phyloP scores from a whole-genome alignment of 192 early-diverging fungal species.

The Coemansia guatemalensis region DNA sequence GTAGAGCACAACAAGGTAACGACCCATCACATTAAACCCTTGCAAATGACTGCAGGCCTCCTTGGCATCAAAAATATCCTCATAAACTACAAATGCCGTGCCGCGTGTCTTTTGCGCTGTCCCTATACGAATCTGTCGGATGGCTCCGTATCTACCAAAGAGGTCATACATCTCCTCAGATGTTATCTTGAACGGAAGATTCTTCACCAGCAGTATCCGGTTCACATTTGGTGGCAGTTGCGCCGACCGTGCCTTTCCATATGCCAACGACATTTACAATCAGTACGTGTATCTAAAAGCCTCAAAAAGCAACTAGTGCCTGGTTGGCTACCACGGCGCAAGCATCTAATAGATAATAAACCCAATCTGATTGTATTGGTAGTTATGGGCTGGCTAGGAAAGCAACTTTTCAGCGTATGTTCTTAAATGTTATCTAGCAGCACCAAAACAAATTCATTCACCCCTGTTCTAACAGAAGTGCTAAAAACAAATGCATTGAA shows the following conservation, averaged over 20 bases:
- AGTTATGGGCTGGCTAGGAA: too few relatives aligned
- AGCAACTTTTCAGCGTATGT: too few relatives aligned
- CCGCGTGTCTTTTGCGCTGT: constrained; percentile 84
- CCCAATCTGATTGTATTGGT: too few relatives aligned
- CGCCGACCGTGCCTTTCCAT: constrained; percentile 54
- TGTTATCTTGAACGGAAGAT: constrained; percentile 96
- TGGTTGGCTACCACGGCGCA: too few relatives aligned
- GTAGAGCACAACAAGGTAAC: constrained; percentile 95
- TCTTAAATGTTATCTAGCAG: too few relatives aligned
- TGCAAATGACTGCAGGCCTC: constrained; percentile 93
- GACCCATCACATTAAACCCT: constrained; percentile 94
- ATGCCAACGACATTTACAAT: constrained; percentile 38
- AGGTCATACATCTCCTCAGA: constrained; percentile 96
- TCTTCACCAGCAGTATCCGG: constrained; percentile 88
- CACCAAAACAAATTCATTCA: too few relatives aligned
- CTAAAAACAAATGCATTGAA: too few relatives aligned
- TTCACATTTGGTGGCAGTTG: constrained; percentile 94
- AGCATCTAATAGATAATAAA: too few relatives aligned
- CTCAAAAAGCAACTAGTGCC: too few relatives aligned
- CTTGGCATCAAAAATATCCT: constrained; percentile 98
- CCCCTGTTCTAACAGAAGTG: too few relatives aligned
- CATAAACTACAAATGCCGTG: constrained; percentile 96
- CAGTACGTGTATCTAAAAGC: too few relatives aligned
- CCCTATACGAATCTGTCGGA: constrained; percentile 89
- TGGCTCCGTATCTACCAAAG: constrained; percentile 95